Base-by-base conservation (phyloP, 331 rosid species). In the Stylosanthes scabra region DNA sequence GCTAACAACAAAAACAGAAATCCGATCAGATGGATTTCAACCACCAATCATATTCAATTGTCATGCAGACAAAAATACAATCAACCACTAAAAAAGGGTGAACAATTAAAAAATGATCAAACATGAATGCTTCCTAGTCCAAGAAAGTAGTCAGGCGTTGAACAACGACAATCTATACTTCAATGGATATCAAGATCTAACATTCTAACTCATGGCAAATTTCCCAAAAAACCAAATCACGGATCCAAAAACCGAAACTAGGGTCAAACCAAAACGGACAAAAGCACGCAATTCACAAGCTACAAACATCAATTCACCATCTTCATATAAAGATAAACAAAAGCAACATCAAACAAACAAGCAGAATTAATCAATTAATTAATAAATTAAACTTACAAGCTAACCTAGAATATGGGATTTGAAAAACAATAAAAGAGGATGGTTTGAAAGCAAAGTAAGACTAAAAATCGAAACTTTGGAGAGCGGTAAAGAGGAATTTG, bases 161-260 rank as follows among this genome's bases (percentile, higher is more conserved):
- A 27, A 68, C 10, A 40, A 71, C 34, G 0, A 64, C 14, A n/a
- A 47, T 9, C 16, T 58, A 58, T 2, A n/a, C 28, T 9, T 5
- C 2, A 55, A 6, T 14, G 25, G 60, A 51, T 12, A 27, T 28
- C 74, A 7, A 79, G 77, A 77, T 84, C 78, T 9, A 65, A 40
- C 9, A 20, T 20, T 20, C 25, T 20, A 20, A 20, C 25, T 3
- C 65, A 57, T 31, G 37, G 3, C 55, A 65, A 66, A 28, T 16
- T 10, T 56, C 70, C 9, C 15, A 65, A 71, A 66, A 47, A 40
- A 3, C 3, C 0, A 11, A 69, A 75, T 28, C 20, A 27, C n/a
- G 7, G 57, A 74, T 65, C 75, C 54, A 14, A 63, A 68, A 59
- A 63, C 56, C 50, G 13, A 65, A 60, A 71, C 10, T 6, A 55